Conservation (phyloP, 768 basidiomycete genomes). For the Naganishia friedmannii region DNA sequence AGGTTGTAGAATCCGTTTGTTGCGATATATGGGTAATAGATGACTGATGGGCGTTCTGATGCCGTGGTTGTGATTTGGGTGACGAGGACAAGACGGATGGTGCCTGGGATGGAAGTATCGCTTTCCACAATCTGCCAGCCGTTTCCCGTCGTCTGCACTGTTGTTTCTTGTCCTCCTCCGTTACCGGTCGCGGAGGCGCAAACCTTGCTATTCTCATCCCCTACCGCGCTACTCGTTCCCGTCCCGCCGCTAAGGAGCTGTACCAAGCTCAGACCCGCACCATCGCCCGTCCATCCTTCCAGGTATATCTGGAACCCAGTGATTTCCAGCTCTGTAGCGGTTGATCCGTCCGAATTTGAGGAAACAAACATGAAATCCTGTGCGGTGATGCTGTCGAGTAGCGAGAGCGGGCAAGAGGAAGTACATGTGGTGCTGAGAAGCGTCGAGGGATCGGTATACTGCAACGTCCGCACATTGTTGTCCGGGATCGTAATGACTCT, state of each 20-base stretch:
- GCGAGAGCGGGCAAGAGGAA: constrained; percentile 72
- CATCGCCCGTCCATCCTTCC: constrained; percentile 68
- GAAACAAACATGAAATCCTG: constrained; percentile 86
- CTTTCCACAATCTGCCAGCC: constrained; percentile 66
- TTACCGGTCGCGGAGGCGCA: constrained; percentile 40
- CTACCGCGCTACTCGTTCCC: constrained; percentile 32
- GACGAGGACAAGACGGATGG: constrained; percentile 70
- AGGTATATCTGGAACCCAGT: constrained; percentile 87
- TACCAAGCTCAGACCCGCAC: constrained; percentile 81
- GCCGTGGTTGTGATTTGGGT: constrained; percentile 63
- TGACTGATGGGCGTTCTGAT: constrained; percentile 69
- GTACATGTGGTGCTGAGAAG: constrained; percentile 75
- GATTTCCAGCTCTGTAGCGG: constrained; percentile 54
- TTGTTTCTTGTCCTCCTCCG: constrained; percentile 5
- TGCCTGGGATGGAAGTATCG: constrained; percentile 74
- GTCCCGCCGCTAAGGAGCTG: constrained; percentile 75
- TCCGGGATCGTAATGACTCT: constrained; percentile 87
- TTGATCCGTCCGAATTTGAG: not conserved
- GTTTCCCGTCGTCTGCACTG: constrained; percentile 62
- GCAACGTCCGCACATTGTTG: constrained; percentile 72
- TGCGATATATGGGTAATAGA: constrained; percentile 89
- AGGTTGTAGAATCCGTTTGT: constrained; percentile 81
- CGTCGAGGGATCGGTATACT: constrained; percentile 72
- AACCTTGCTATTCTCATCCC: constrained; percentile 33
- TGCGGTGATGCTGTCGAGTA: constrained; percentile 63